phyloP scores from a whole-genome alignment of 805 yeast genomes.

The Cyberlindnera saturnus region DNA sequence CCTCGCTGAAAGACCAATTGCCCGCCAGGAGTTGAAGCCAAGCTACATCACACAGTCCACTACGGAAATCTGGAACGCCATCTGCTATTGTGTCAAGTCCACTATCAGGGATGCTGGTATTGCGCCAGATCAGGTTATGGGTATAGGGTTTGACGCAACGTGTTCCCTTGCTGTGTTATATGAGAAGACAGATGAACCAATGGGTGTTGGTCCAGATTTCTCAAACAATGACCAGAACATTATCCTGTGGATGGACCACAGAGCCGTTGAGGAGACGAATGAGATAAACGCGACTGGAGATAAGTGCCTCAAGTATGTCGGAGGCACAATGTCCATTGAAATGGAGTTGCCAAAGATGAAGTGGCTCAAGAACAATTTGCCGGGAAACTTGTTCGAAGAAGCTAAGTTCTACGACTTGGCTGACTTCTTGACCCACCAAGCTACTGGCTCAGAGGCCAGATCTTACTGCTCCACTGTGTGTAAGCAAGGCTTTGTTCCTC shows the following conservation, averaged over 20 bases:
- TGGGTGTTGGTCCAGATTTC: constrained; percentile 92
- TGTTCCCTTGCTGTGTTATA: constrained; percentile 85
- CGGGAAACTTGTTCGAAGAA: constrained; percentile 46
- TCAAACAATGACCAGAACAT: constrained; percentile 68
- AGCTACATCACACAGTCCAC: constrained; percentile 81
- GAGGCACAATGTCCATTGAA: constrained; percentile 96
- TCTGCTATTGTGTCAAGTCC: constrained; percentile 73
- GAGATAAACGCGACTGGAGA: constrained; percentile 77
- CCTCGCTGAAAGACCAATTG: constrained; percentile 71
- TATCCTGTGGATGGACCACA: constrained; percentile 97
- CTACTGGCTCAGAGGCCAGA: constrained; percentile 83
- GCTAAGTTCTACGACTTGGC: constrained; percentile 89
- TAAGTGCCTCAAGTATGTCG: constrained; percentile 81
- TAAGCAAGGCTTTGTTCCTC: constrained; percentile 91
- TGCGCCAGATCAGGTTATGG: constrained; percentile 61
- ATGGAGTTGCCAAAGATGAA: constrained; percentile 97
- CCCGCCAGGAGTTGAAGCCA: constrained; percentile 69
- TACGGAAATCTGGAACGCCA: constrained; percentile 85
- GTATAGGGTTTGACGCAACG: constrained; percentile 96
- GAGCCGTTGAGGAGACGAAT: constrained; percentile 79
- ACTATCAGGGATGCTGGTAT: constrained; percentile 72
- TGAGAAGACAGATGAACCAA: constrained; percentile 58
- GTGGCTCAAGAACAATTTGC: constrained; percentile 88
- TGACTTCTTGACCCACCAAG: constrained; percentile 86
- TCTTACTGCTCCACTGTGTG: constrained; percentile 89